Conservation (phyloP, 2,329 filamentous ascomycete genomes). For the Trichoderma hamatum region DNA sequence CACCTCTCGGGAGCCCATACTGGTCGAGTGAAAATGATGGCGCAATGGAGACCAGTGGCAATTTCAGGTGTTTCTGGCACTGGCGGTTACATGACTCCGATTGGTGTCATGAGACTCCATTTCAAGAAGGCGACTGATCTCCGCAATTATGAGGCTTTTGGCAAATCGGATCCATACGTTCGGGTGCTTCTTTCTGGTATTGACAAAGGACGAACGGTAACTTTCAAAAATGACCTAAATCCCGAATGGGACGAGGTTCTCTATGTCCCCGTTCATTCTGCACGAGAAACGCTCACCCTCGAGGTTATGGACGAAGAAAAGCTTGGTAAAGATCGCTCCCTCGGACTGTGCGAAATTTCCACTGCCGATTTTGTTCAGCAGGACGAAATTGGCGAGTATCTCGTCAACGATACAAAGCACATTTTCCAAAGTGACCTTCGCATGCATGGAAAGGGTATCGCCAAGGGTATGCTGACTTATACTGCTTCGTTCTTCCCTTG, state of each 20-base stretch:
- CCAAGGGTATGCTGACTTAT: conserved; percentile 81
- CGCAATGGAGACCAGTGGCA: conserved; percentile 94
- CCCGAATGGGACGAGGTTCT: conserved; percentile 95
- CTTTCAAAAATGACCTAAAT: conserved; percentile 92
- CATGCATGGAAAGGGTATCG: conserved; percentile 69
- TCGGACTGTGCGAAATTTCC: conserved; percentile 78
- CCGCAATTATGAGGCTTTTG: conserved; percentile 90
- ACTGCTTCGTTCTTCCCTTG: conserved; percentile 89
- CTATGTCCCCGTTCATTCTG: conserved; percentile 86
- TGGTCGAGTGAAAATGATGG: conserved; percentile 85
- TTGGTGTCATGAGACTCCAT: conserved; percentile 94
- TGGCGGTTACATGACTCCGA: conserved; percentile 87
- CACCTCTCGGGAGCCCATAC: conserved; percentile 78
- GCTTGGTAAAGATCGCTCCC: conserved; percentile 84
- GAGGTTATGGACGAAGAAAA: conserved; percentile 98
- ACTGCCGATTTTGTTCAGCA: conserved; percentile 79
- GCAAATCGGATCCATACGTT: conserved; percentile 95
- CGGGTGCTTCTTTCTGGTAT: conserved; percentile 87
- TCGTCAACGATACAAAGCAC: conserved; percentile 75
- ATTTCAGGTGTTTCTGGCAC: conserved; percentile 79
- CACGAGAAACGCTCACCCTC: conserved; percentile 79
- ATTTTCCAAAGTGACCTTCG: conserved; percentile 68
- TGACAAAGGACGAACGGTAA: conserved; percentile 89
- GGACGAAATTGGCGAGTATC: conserved; percentile 77
- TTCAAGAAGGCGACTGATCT: conserved; percentile 82